Conservation (phyloP, 768 basidiomycete species). For the Phylloporus scabripes region DNA sequence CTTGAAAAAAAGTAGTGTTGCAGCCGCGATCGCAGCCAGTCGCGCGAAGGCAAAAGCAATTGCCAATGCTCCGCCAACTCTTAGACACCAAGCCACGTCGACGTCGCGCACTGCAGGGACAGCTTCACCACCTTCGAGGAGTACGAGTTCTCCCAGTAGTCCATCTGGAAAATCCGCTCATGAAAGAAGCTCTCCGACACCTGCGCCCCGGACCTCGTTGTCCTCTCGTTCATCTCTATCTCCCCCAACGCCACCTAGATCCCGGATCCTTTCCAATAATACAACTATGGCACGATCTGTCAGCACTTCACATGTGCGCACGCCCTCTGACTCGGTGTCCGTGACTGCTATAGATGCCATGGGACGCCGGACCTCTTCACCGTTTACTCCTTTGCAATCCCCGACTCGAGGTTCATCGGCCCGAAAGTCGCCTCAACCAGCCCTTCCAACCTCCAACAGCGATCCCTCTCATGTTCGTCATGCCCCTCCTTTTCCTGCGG, state of each 20-base stretch:
- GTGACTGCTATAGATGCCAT: conserved; percentile 23
- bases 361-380: conserved; percentile 46
- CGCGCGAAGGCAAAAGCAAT: conserved; percentile 83
- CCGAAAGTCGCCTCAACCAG: conserved; percentile 37
- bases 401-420: conserved; percentile 31
- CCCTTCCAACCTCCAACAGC: conserved; percentile 32
- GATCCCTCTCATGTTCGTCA: conserved; percentile 22
- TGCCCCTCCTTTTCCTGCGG: conserved; percentile 4
- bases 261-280: conserved; percentile 39
- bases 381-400: conserved; percentile 34
- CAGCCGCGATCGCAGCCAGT: conserved; percentile 86
- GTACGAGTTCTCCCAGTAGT: conserved; percentile 37
- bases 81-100: conserved; percentile 80
- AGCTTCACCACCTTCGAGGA: conserved; percentile 38
- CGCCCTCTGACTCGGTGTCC: conserved; percentile 37
- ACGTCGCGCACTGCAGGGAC: conserved; percentile 48
- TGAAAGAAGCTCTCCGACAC: conserved; percentile 35
- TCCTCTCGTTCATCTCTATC: conserved; percentile 45
- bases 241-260: conserved; percentile 38
- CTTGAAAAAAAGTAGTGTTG: conserved; percentile 74
- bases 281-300: conserved; percentile 38
- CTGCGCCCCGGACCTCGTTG: conserved; percentile 40
- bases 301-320: conserved; percentile 41
- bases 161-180: conserved; percentile 39
- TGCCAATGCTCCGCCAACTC: conserved; percentile 71